A percentile compares a stretch with the other conserved stretches of the same genome.
Conservation (phyloP, 2,329 filamentous ascomycete species). For the Fusarium pseudoanthophilum region DNA sequence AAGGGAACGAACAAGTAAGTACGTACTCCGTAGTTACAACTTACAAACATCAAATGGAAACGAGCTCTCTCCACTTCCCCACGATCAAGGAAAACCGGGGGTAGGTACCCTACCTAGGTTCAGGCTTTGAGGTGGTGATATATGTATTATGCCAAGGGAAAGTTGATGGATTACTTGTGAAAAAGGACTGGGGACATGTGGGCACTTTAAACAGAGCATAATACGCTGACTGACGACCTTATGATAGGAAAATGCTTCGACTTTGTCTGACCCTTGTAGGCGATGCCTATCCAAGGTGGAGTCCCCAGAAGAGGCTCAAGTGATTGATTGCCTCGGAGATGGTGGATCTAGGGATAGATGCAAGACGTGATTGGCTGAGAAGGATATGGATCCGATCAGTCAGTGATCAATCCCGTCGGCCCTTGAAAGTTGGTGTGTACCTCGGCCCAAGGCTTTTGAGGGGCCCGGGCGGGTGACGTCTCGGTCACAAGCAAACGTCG, state of each 20-base stretch:
- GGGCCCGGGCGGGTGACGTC: conserved; percentile 38
- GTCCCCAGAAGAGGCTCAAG: conserved; percentile 31
- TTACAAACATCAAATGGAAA: not conserved
- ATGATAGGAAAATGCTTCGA: not conserved
- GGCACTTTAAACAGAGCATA: not conserved
- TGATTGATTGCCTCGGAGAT: conserved; percentile 33
- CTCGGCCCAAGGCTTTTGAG: conserved; percentile 44
- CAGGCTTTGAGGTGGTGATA: not conserved
- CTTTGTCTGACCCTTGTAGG: not conserved
- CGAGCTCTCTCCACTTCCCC: conserved; percentile 32
- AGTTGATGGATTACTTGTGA: not conserved
- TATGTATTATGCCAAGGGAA: not conserved
- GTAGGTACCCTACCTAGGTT: not conserved
- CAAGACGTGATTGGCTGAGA: not conserved
- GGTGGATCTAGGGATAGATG: conserved; percentile 1
- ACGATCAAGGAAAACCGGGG: conserved; percentile 16
- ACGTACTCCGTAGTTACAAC: too few species aligned
- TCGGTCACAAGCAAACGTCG: conserved; percentile 36
- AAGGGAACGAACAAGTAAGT: conserved; percentile 6
- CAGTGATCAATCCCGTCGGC: conserved; percentile 13
- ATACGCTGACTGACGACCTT: not conserved
- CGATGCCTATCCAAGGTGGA: not conserved
- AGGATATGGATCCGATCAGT: too few species aligned
- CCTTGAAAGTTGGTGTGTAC: conserved; percentile 26
- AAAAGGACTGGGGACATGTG: not conserved